Evolutionary conservation across 192 early-diverging fungal species (phyloP), one percentile per base, ranked within the genome.

Genomic region (Jimgerdemannia flammicorona): DNA sequence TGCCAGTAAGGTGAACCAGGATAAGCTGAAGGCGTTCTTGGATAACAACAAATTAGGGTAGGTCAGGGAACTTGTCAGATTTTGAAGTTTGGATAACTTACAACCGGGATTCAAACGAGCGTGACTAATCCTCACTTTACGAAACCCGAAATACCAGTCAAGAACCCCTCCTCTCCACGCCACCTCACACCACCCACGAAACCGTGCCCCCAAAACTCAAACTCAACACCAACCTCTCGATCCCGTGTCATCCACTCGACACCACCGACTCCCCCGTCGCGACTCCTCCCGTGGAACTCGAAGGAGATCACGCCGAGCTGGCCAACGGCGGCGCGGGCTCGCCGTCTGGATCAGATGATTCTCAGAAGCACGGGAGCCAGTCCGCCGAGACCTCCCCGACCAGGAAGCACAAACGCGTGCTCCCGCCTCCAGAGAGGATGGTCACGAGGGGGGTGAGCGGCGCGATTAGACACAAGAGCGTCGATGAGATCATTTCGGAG

Each of bases 401-500:
- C 4, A 81, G 80, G 64, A 77, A 77, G 39, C 67, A 73, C 17
- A 84, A 86, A 67, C 80, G 83, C 19, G 72, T 79, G 54, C 68
- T 83, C 9, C 88, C 88, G 40, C 86, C 86, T 10, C 83, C 84
- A 29, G 88, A 83, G 65, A 79, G 86, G 11, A 89, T 89, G 88
- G 80, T 89, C 42, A 89, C 88, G 2, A 80, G 88, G 0, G 86
- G 85, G 10, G 86, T 85, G 4, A 89, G 88, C 77, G 88, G 88
- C 42, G 88, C 88, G 29, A 85, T 89, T 70, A 77, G 84, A 18
- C 86, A 81, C 40, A 82, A 80, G 73, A 89, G 86, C 63, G 88
- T 89, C 17, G 88, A 85, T 9, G 88, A 87, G 65, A 89, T 89
- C 39, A 41, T 89, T 3, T 81, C 84, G 14, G 81, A 59, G 49